Evolutionary conservation across 257 asterid genomes (phyloP).

Genomic region (Solanum pinnatisectum): DNA sequence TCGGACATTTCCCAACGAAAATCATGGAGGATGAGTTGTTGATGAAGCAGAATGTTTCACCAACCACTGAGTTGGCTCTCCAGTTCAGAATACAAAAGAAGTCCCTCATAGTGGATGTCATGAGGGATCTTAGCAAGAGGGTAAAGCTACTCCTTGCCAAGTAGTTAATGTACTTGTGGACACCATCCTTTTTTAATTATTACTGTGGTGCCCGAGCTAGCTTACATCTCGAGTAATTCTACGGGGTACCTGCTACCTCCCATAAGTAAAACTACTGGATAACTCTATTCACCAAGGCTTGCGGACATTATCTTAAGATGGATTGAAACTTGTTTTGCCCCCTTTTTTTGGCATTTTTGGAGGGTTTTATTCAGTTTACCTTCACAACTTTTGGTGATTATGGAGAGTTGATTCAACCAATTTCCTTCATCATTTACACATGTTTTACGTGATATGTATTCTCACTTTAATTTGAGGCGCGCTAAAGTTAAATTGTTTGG

Average conservation of each 20-base stretch:
- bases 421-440: not conserved
- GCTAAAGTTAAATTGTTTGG: not conserved
- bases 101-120: conserved; percentile 51
- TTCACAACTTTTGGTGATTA: not conserved
- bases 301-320: not conserved
- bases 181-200: not conserved
- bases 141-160: conserved; percentile 38
- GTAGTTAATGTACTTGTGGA: conserved; percentile 1
- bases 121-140: conserved; percentile 55
- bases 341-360: not conserved
- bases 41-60: conserved; percentile 33
- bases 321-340: not conserved
- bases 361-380: not conserved
- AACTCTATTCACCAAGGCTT: not conserved
- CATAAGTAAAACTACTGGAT: not conserved
- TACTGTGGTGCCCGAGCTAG: not conserved
- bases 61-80: conserved; percentile 54
- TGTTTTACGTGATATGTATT: not conserved
- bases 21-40: conserved; percentile 79
- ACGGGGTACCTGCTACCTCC: not conserved
- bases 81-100: conserved; percentile 72
- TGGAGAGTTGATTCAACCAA: not conserved
- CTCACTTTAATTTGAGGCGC: not conserved
- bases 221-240: not conserved
- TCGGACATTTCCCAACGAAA: conserved; percentile 74